Evolutionary conservation across 2,329 filamentous ascomycete species (phyloP), one percentile per base, ranked within the genome.

Genomic region (Cercospora zeae-maydis): DNA sequence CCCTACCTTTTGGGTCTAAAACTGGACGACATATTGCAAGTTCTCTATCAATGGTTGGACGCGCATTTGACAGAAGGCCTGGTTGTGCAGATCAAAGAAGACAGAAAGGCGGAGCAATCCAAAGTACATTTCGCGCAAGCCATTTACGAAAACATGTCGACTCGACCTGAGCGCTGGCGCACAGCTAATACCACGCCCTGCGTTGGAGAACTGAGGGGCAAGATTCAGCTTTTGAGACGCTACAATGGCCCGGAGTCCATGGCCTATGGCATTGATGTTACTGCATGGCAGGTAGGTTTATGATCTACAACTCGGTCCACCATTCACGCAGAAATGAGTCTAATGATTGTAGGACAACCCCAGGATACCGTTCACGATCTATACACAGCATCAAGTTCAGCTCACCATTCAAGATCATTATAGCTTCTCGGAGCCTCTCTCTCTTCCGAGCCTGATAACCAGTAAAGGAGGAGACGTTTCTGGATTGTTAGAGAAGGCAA

Each of bases 341-440:
- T 58, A 42, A 58, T 9, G 1, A 16, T 49, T 33, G 55, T 24
- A 67, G 57, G 73, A 76, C 63, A 76, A 76, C 52, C 73, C 73
- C n/a, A 60, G 52, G 13, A 42, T 36, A 9, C 74, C 75, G 1
- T 76, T 76, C 64, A 75, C 71, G 4, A 75, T 82, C 53, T 66
- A 71, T 42, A 80, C 78, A 3, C 69, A 74, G 14, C 72, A 74
- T 16, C 69, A 71, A 27, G 73, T 77, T 3, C 72, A 73, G 19
- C 69, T 81, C 47, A 78, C 77, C 9, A 73, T 81, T 7, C 80
- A 82, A 72, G 80, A 82, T 70, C 80, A 81, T 71, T 82, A 80
- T 76, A 76, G 75, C 64, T 80, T 77, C 66, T 69, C 75, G 0
- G 66, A 75, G 27, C 73, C 77, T 7, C 73, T 77, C 21, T 64